Conservation (phyloP, 352 stramenopile species). For the Phytophthora pluvialis region DNA sequence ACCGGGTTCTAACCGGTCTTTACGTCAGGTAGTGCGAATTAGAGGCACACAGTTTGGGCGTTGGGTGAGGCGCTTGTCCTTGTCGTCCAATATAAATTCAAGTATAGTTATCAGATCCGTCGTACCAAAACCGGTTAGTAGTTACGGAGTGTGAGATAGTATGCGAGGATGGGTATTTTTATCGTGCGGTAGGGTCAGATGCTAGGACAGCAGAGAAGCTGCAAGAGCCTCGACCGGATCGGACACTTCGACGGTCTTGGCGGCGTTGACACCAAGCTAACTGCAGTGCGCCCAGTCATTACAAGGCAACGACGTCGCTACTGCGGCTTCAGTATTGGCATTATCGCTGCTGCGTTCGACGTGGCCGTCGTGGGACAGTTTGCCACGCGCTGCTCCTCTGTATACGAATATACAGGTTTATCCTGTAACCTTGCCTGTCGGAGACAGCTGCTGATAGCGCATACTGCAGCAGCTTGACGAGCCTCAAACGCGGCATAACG, state of each 20-base stretch:
- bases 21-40: slow-evolving; percentile 18
- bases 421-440: background rate
- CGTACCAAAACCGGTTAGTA: slow-evolving; percentile 25
- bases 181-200: slow-evolving; percentile 21
- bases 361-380: slow-evolving; percentile 11
- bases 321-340: background rate
- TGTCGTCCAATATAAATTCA: background rate
- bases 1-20: background rate
- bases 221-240: background rate
- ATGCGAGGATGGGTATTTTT: slow-evolving; percentile 32
- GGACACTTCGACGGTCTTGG: slow-evolving; percentile 2
- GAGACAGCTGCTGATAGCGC: background rate
- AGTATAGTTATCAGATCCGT: slow-evolving; percentile 1
- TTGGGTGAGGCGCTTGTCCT: slow-evolving; percentile 2
- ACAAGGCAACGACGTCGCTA: background rate
- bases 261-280: background rate
- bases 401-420: slow-evolving; percentile 30
- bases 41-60: background rate
- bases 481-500: background rate
- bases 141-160: slow-evolving; percentile 8
- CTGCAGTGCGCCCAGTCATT: background rate
- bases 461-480: background rate
- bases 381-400: slow-evolving; percentile 7
- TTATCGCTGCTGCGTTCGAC: background rate
- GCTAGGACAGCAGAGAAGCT: slow-evolving; percentile 12